These are phyloP conservation scores for Lachancea sp. DNA, from an alignment of 805 yeast genomes.

Conservation along the genomic window DNA sequence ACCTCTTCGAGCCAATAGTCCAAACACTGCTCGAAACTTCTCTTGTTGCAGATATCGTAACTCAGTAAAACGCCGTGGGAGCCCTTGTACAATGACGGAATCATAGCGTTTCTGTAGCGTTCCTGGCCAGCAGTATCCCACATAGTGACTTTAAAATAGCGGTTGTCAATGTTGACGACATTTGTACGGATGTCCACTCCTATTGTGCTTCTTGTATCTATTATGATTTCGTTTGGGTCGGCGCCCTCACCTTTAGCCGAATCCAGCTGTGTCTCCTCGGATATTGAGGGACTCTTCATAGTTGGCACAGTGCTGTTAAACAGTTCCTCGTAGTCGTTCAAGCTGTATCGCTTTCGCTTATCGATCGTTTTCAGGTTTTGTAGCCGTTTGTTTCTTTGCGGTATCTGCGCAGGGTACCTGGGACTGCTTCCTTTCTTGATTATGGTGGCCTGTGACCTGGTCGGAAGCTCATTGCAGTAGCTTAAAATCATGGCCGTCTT, in stretches of 20 bases:
- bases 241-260: background rate
- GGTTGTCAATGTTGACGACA: slow-evolving; percentile 38
- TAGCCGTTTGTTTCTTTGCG: slow-evolving; percentile 2
- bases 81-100: slow-evolving; percentile 41
- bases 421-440: slow-evolving; percentile 1
- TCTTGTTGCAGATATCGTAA: slow-evolving; percentile 38
- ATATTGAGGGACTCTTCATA: slow-evolving; percentile 1
- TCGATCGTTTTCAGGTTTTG: slow-evolving; percentile 14
- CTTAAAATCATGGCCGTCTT: slow-evolving; percentile 41
- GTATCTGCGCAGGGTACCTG: slow-evolving; percentile 2
- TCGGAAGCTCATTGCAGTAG: slow-evolving; percentile 36
- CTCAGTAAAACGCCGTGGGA: slow-evolving; percentile 41
- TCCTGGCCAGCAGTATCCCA: slow-evolving; percentile 53
- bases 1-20: slow-evolving; percentile 41
- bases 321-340: slow-evolving; percentile 31
- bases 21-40: slow-evolving; percentile 34
- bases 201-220: slow-evolving; percentile 37
- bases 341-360: slow-evolving; percentile 28
- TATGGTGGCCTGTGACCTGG: slow-evolving; percentile 11
- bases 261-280: slow-evolving; percentile 9
- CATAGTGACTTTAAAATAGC: slow-evolving; percentile 38
- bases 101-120: slow-evolving; percentile 39
- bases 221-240: slow-evolving; percentile 28
- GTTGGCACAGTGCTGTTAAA: slow-evolving; percentile 13
- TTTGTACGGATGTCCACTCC: slow-evolving; percentile 44